Percentiles rank a stretch among this genome's conserved stretches.
phyloP scores from a whole-genome alignment of 2,329 filamentous ascomycete species.

The Botryosphaeria dothidea region DNA sequence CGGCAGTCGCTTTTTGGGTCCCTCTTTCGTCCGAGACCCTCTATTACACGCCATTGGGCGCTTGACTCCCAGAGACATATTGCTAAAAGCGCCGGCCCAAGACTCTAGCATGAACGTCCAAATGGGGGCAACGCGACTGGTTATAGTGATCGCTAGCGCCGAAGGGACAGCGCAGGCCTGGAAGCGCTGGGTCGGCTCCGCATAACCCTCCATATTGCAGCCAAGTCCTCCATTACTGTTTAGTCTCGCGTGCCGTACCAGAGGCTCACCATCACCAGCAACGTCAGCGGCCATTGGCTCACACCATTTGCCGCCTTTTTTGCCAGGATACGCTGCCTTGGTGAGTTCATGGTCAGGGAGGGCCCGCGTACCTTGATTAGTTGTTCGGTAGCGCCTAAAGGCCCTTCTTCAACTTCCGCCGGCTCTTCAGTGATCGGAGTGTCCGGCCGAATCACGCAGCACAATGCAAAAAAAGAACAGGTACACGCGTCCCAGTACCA shows the following conservation, averaged over 20 bases:
- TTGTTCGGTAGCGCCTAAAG: not conserved
- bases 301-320: not conserved
- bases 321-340: not conserved
- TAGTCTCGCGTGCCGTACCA: not conserved
- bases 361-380: not conserved
- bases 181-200: not conserved
- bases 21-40: not conserved
- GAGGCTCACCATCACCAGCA: not conserved
- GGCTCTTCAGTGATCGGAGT: not conserved
- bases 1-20: not conserved
- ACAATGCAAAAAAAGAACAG: not conserved
- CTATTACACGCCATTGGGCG: not conserved
- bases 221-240: not conserved
- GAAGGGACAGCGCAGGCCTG: no score
- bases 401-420: not conserved
- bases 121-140: no score
- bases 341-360: not conserved
- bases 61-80: no score
- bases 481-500: not conserved
- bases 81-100: no score
- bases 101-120: no score
- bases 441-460: not conserved
- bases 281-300: not conserved
- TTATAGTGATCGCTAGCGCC: not conserved
- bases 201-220: not conserved